Evolutionary conservation across 148 eudicot species (phyloP).

Genomic region (Vaccinium darrowii): DNA sequence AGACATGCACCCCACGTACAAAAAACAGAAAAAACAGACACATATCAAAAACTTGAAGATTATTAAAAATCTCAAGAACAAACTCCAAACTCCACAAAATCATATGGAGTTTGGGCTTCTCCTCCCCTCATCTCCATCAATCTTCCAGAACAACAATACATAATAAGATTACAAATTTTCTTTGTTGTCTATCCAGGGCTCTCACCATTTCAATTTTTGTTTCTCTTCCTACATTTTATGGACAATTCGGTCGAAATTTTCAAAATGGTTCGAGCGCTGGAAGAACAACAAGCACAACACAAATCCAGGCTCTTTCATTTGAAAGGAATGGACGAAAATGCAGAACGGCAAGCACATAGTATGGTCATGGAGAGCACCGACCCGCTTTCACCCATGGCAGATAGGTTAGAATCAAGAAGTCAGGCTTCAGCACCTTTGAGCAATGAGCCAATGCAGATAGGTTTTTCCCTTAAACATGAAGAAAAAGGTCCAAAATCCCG

Average conservation of each 20-base stretch:
- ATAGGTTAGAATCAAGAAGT: slow-evolving; percentile 18
- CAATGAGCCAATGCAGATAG: slow-evolving; percentile 16
- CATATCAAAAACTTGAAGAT: background rate
- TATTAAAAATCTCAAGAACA: background rate
- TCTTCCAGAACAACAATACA: background rate
- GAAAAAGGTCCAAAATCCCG: slow-evolving; percentile 22
- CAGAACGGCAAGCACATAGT: slow-evolving; percentile 24
- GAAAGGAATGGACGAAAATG: slow-evolving; percentile 13
- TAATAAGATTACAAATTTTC: too few species aligned
- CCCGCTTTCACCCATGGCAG: slow-evolving; percentile 33
- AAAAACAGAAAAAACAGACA: slow-evolving; percentile 18
- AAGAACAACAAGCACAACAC: background rate
- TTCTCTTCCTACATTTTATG: too few species aligned
- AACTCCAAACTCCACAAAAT: background rate
- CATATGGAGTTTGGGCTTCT: background rate
- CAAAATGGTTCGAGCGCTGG: slow-evolving; percentile 14
- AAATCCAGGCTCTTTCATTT: slow-evolving; percentile 16
- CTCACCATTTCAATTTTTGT: too few species aligned
- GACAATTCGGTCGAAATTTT: slow-evolving; percentile 3
- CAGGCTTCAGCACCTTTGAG: slow-evolving; percentile 11
- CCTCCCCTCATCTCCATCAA: slow-evolving; percentile 6
- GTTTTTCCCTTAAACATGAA: background rate
- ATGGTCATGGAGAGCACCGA: slow-evolving; percentile 29
- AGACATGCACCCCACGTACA: slow-evolving; percentile 30
- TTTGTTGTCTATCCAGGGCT: too few species aligned